Evolutionary conservation across 306 rosid genomes (phyloP).

Genomic region (Luffa aegyptiaca): DNA sequence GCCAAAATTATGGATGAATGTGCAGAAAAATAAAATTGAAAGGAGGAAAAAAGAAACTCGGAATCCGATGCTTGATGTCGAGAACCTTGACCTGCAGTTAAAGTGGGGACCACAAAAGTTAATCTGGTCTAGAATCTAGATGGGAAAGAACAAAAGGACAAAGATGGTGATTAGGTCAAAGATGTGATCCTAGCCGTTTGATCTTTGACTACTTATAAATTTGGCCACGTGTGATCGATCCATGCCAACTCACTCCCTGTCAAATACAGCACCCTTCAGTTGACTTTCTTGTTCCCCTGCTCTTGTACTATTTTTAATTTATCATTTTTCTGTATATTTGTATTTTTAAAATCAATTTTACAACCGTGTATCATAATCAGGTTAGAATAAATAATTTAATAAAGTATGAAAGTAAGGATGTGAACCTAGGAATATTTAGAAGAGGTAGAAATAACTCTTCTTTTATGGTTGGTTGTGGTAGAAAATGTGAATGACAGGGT

Average conservation of each 20-base stretch:
- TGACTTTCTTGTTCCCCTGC: background rate
- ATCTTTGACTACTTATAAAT: background rate
- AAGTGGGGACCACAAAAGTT: background rate
- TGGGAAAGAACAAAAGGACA: background rate
- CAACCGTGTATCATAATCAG: too few species aligned
- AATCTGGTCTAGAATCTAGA: slow-evolving; percentile 4
- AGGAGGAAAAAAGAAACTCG: background rate
- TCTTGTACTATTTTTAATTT: background rate
- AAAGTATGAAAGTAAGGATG: too few species aligned
- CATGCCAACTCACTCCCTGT: background rate
- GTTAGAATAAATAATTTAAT: too few species aligned
- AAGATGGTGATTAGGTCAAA: background rate
- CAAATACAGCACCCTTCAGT: background rate
- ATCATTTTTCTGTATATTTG: background rate
- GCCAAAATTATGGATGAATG: background rate
- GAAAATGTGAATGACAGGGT: too few species aligned
- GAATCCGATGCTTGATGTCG: slow-evolving; percentile 5
- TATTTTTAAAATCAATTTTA: too few species aligned
- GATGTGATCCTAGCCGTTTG: background rate
- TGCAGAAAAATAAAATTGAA: background rate
- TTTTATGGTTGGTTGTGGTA: too few species aligned
- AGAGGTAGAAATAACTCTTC: too few species aligned
- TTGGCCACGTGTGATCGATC: background rate
- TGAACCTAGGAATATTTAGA: too few species aligned
- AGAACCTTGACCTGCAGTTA: slow-evolving; percentile 6